Evolutionary conservation across 371 early-diverging fungal genomes (phyloP).

Genomic region (Syncephalastrum monosporum): DNA sequence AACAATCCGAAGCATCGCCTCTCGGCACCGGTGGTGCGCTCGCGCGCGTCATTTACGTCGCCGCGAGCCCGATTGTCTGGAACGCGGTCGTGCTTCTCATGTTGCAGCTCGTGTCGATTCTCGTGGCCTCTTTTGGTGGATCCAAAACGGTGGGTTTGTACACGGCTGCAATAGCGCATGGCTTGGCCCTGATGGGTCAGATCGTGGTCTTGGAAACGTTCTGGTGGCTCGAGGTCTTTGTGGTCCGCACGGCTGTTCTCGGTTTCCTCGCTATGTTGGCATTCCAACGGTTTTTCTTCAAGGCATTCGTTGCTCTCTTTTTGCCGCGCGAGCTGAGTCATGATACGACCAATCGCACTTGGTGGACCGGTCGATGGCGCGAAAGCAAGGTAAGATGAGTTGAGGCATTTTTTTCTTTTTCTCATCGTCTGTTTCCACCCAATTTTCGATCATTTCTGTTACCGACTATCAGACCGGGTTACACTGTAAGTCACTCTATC

Average conservation of each 20-base stretch:
- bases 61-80: constrained; percentile 67
- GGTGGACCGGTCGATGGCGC: constrained; percentile 90
- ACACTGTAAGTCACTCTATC: background rate
- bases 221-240: constrained; percentile 71
- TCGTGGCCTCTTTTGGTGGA: constrained; percentile 52
- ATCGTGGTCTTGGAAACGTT: constrained; percentile 61
- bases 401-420: background rate
- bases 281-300: constrained; percentile 72
- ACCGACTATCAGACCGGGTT: constrained; percentile 3
- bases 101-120: constrained; percentile 68
- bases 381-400: constrained; percentile 33
- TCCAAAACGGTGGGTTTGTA: constrained; percentile 64
- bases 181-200: constrained; percentile 58
- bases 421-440: constrained; percentile 4
- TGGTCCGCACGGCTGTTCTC: constrained; percentile 57
- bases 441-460: background rate
- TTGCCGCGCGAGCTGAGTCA: constrained; percentile 80
- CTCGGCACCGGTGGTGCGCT: constrained; percentile 33
- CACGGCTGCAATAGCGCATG: constrained; percentile 68
- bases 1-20: constrained; percentile 26
- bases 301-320: constrained; percentile 65
- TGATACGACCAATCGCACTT: constrained; percentile 79
- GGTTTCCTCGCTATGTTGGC: constrained; percentile 66
- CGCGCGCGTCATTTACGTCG: constrained; percentile 57
- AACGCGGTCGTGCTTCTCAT: constrained; percentile 66